Evolutionary conservation across 1,284 basidiomycete genomes (phyloP).

Genomic region (Phaffia rhodozyma): DNA sequence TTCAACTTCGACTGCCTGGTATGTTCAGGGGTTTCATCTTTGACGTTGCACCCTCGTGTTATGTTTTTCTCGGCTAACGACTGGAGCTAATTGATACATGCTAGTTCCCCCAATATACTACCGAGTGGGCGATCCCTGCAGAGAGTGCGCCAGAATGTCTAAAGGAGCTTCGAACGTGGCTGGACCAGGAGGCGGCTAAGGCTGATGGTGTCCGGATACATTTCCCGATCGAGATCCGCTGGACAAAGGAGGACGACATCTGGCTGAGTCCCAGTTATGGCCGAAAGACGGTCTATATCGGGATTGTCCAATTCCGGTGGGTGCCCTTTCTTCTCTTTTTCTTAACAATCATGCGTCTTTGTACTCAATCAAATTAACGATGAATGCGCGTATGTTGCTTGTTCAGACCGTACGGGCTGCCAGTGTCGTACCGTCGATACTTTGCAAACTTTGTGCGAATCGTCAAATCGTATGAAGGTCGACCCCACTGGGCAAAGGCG

Average conservation of each 20-base stretch:
- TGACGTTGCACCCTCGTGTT: background rate
- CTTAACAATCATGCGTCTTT: background rate
- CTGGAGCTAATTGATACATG: background rate
- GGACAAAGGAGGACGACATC: constrained; percentile 77
- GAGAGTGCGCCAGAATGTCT: constrained; percentile 52
- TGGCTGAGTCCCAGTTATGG: constrained; percentile 83
- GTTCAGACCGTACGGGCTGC: constrained; percentile 70
- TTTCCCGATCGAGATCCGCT: constrained; percentile 88
- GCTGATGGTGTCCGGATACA: constrained; percentile 69
- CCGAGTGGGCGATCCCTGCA: constrained; percentile 84
- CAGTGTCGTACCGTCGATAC: constrained; percentile 71
- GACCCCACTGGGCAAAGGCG: constrained; percentile 96
- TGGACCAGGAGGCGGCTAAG: constrained; percentile 54
- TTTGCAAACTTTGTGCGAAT: constrained; percentile 73
- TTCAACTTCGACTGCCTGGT: constrained; percentile 61
- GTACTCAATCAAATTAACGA: constrained; percentile 1
- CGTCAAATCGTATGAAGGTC: constrained; percentile 57
- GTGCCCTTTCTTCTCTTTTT: constrained; percentile 27
- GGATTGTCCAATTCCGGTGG: constrained; percentile 88
- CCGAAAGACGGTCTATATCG: constrained; percentile 78
- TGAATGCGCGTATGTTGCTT: background rate
- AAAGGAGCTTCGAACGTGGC: constrained; percentile 59
- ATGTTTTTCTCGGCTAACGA: background rate
- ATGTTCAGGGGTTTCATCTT: constrained; percentile 15
- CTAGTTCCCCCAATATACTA: constrained; percentile 76